Conservation (phyloP, 225 moss, liverwort and hornwort species). For the Physcomitrium patens region DNA sequence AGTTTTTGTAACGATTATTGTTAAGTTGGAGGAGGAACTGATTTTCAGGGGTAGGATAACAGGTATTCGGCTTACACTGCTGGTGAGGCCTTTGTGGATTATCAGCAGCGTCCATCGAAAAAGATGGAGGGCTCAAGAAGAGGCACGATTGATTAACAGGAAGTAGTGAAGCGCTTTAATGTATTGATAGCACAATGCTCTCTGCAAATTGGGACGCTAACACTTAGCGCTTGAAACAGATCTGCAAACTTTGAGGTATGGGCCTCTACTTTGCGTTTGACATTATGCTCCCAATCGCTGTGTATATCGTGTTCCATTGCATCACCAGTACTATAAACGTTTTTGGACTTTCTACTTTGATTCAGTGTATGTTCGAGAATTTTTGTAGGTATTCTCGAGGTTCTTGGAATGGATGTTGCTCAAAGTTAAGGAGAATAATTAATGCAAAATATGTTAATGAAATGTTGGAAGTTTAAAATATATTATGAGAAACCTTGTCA, state of each 20-base stretch:
- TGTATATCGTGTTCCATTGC: background rate
- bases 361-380: conserved; percentile 1
- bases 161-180: conserved; percentile 1
- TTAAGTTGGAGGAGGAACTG: background rate
- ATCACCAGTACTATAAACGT: background rate
- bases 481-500: background rate
- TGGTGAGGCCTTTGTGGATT: background rate
- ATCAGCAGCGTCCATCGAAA: background rate
- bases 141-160: background rate
- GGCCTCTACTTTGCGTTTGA: background rate
- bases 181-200: conserved; percentile 7
- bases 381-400: conserved; percentile 9
- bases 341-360: background rate
- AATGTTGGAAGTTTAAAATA: background rate
- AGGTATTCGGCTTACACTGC: background rate
- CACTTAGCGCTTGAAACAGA: background rate
- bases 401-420: conserved; percentile 20
- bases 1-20: background rate
- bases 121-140: conserved; percentile 7
- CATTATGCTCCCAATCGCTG: background rate
- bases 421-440: background rate
- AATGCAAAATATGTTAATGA: background rate
- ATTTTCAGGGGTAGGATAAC: background rate
- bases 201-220: conserved; percentile 1
- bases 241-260: conserved; percentile 28